These are phyloP conservation scores for Aspergillus ruber DNA, from an alignment of 2,329 filamentous ascomycete genomes.

Conservation along the genomic window DNA sequence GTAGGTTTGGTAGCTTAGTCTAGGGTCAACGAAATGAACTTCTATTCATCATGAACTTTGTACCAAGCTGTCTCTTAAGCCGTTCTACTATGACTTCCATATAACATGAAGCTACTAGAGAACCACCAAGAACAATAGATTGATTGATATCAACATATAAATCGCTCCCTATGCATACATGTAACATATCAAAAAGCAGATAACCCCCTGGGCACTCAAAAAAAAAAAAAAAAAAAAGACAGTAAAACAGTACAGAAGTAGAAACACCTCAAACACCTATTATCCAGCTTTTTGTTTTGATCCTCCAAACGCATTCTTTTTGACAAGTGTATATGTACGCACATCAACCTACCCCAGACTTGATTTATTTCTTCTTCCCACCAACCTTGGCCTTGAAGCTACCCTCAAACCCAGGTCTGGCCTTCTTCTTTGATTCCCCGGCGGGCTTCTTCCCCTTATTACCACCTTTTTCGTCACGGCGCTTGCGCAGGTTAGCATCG, in stretches of 20 bases:
- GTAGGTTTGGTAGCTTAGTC: no score
- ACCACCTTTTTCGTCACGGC: slow-evolving; percentile 64
- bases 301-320: not conserved
- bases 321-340: not conserved
- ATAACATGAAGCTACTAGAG: not conserved
- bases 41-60: no score
- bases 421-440: slow-evolving; percentile 43
- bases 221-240: not conserved
- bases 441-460: slow-evolving; percentile 42
- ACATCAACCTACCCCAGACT: not conserved
- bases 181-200: slow-evolving; percentile 12
- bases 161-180: slow-evolving; percentile 23
- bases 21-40: no score
- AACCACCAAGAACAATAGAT: not conserved
- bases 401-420: slow-evolving; percentile 63
- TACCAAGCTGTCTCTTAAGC: no score
- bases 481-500: slow-evolving; percentile 68
- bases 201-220: slow-evolving; percentile 3
- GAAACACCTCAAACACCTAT: slow-evolving; percentile 11
- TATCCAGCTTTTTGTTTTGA: slow-evolving; percentile 1
- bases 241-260: not conserved
- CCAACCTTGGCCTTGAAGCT: slow-evolving; percentile 56
- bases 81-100: not conserved
- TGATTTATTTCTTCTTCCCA: slow-evolving; percentile 36
- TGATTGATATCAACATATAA: slow-evolving; percentile 17